Evolutionary conservation across 2,329 filamentous ascomycete species (phyloP), one percentile per base, ranked within the genome.

Genomic region (Clathrospora elynae): DNA sequence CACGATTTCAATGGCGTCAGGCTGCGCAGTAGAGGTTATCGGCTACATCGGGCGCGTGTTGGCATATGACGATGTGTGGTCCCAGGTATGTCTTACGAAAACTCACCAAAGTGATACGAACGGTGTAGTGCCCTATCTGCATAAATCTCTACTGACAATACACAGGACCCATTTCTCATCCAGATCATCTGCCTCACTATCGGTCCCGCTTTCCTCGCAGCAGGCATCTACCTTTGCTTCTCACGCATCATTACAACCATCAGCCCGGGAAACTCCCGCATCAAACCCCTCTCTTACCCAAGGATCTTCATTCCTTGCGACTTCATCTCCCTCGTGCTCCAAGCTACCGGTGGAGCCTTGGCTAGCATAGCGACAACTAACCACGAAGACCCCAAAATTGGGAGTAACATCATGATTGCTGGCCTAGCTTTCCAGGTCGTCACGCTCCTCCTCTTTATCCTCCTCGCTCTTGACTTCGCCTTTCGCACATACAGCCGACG

Each of bases 201-300:
- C 30, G 76, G 71, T 0, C 64, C 64, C 7, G 78, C 80, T 40
- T 83, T 80, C 64, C 76, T 79, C 57, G 76, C 80, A 18, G 84
- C 84, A 0, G 82, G 81, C 45, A 82, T 87, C 59, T 88, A 87
- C 63, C 77, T 87, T 39, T 84, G 81, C 19, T 74, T 86, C 19
- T 71, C 71, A 2, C 66, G 66, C 30, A 71, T 71, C 43, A 70
- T 75, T 42, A 54, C 62, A 24, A 70, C 64, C 35, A 72, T 73
- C 51, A 73, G 64, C 22, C 41, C 60, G 8, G 49, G 68, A 29
- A 68, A 72, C 47, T 75, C 73, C 5, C 71, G 71, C 50, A 66
- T 78, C 45, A 64, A 61, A 16, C 74, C 77, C 0, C 60, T 55
- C 4, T 66, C 73, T 1, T 79, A 78, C 50, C 74, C 76, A 2